Evolutionary conservation across 805 yeast genomes (phyloP).

Genomic region (Candida vaughaniae): DNA sequence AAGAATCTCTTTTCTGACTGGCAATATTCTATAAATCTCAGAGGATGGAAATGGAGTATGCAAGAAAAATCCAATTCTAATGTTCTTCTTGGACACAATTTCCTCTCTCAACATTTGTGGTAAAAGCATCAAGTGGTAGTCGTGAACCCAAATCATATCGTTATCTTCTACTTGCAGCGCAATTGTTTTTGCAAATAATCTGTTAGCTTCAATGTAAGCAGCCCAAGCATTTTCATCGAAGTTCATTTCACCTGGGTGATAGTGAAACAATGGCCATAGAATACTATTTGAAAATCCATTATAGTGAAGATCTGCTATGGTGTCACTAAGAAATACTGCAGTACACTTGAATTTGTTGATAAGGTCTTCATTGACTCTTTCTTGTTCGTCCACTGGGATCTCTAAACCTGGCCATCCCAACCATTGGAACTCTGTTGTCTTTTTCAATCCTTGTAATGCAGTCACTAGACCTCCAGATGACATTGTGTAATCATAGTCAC

Average conservation of each 20-base stretch:
- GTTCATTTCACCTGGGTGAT: slow-evolving; percentile 98
- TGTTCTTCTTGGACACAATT: slow-evolving; percentile 49
- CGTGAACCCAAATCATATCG: slow-evolving; percentile 97
- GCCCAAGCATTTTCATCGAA: slow-evolving; percentile 98
- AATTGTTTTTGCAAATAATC: slow-evolving; percentile 73
- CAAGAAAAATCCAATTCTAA: slow-evolving; percentile 86
- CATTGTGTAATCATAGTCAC: slow-evolving; percentile 80
- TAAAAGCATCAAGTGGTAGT: slow-evolving; percentile 91
- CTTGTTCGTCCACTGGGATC: slow-evolving; percentile 74
- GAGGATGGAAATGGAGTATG: slow-evolving; percentile 98
- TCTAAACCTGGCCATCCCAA: slow-evolving; percentile 95
- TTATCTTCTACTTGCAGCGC: slow-evolving; percentile 69
- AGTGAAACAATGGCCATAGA: slow-evolving; percentile 97
- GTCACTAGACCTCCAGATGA: slow-evolving; percentile 97
- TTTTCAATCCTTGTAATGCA: slow-evolving; percentile 88
- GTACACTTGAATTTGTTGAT: slow-evolving; percentile 79
- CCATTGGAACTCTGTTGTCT: slow-evolving; percentile 87
- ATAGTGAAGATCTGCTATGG: slow-evolving; percentile 91
- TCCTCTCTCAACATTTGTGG: slow-evolving; percentile 82
- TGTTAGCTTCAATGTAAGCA: slow-evolving; percentile 92
- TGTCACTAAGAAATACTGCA: slow-evolving; percentile 85
- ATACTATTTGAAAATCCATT: slow-evolving; percentile 95
- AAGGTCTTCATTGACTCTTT: slow-evolving; percentile 65
- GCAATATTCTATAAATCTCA: slow-evolving; percentile 92
- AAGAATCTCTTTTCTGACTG: slow-evolving; percentile 90